Conservation (phyloP, 768 basidiomycete species). For the Macrolepiota fuliginosa region DNA sequence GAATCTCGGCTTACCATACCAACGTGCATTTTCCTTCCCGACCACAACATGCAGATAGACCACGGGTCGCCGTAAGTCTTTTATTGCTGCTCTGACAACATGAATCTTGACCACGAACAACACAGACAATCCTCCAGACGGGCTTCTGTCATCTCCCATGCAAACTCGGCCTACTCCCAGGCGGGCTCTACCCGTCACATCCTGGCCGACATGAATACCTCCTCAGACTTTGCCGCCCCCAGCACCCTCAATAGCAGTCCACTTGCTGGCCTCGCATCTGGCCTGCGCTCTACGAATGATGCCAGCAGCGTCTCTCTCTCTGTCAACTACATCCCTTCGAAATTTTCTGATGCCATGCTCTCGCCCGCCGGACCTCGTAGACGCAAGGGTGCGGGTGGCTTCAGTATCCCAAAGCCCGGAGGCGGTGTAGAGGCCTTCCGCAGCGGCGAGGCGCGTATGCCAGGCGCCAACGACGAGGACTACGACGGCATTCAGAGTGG, state of each 20-base stretch:
- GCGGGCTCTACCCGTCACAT: slow-evolving; percentile 49
- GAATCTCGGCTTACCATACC: slow-evolving; percentile 17
- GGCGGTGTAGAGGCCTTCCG: slow-evolving; percentile 68
- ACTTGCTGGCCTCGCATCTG: slow-evolving; percentile 34
- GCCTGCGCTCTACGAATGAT: slow-evolving; percentile 25
- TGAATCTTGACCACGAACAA: not conserved
- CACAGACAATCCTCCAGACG: slow-evolving; percentile 27
- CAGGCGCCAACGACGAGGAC: slow-evolving; percentile 5
- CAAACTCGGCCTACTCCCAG: slow-evolving; percentile 42
- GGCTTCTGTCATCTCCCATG: slow-evolving; percentile 33
- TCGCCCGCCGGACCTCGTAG: slow-evolving; percentile 33
- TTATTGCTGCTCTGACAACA: not conserved
- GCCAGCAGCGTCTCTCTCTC: slow-evolving; percentile 59
- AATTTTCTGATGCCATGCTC: slow-evolving; percentile 56
- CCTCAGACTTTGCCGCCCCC: not conserved
- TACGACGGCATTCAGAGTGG: slow-evolving; percentile 8
- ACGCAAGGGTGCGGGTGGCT: slow-evolving; percentile 30
- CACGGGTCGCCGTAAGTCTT: slow-evolving; percentile 22
- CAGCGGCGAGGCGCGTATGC: slow-evolving; percentile 50
- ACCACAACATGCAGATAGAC: slow-evolving; percentile 26
- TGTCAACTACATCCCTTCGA: slow-evolving; percentile 74
- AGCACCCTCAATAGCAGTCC: slow-evolving; percentile 21
- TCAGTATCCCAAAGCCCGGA: slow-evolving; percentile 54
- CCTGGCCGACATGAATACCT: slow-evolving; percentile 31
- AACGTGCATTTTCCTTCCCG: slow-evolving; percentile 15